Evolutionary conservation across 805 yeast genomes (phyloP).

Genomic region (Hanseniaspora thailandica): DNA sequence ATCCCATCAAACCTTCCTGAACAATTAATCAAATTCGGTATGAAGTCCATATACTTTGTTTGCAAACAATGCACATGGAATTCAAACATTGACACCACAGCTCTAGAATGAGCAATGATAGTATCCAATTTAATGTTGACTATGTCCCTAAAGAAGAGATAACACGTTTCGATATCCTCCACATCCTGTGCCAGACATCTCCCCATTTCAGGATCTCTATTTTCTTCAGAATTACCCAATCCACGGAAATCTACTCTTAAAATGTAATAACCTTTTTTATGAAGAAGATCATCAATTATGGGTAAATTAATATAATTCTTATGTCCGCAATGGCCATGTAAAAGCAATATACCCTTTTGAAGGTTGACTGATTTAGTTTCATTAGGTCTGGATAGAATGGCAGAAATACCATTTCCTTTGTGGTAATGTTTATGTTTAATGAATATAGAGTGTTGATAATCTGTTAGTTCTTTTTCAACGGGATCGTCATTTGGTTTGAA

Average conservation of each 20-base stretch:
- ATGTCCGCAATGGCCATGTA: conserved; percentile 85
- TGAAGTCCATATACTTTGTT: conserved; percentile 21
- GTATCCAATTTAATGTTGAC: conserved; percentile 33
- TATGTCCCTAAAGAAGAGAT: conserved; percentile 26
- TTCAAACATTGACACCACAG: conserved; percentile 58
- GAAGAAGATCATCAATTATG: conserved; percentile 46
- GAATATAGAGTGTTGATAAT: conserved; percentile 1
- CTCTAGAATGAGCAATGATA: conserved; percentile 71
- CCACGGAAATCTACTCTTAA: conserved; percentile 77
- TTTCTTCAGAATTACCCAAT: conserved; percentile 62
- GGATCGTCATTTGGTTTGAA: neutral
- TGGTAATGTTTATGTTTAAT: conserved; percentile 21
- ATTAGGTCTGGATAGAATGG: conserved; percentile 29
- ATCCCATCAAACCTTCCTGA: conserved; percentile 55
- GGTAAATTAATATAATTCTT: conserved; percentile 67
- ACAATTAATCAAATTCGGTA: conserved; percentile 60
- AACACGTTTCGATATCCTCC: conserved; percentile 48
- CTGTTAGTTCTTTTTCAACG: neutral
- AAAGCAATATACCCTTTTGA: conserved; percentile 44
- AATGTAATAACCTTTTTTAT: conserved; percentile 51
- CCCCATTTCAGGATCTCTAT: conserved; percentile 31
- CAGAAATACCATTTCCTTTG: conserved; percentile 28
- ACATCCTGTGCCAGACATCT: conserved; percentile 53
- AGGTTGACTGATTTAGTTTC: conserved; percentile 22
- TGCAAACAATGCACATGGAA: conserved; percentile 45